phyloP scores from a whole-genome alignment of 2,329 filamentous ascomycete species.

The Helminthosporium solani region DNA sequence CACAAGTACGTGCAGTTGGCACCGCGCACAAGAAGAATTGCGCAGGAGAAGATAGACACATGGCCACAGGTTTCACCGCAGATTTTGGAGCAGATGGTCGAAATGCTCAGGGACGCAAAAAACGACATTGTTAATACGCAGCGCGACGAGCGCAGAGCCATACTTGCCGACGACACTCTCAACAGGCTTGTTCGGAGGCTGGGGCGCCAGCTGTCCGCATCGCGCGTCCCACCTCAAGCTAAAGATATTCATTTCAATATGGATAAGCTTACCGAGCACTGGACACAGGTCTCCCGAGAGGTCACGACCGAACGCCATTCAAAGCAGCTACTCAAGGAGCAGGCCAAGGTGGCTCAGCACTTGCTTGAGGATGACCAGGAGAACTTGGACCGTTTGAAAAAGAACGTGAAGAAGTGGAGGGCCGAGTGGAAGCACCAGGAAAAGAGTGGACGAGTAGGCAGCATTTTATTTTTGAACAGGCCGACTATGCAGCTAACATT shows the following conservation, averaged over 20 bases:
- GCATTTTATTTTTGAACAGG: slow-evolving; percentile 7
- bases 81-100: slow-evolving; percentile 57
- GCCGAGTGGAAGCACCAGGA: slow-evolving; percentile 33
- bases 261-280: slow-evolving; percentile 64
- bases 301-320: slow-evolving; percentile 64
- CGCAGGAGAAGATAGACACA: slow-evolving; percentile 40
- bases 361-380: slow-evolving; percentile 30
- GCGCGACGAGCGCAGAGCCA: slow-evolving; percentile 46
- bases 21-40: slow-evolving; percentile 36
- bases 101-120: slow-evolving; percentile 60
- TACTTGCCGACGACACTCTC: slow-evolving; percentile 59
- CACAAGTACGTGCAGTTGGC: slow-evolving; percentile 38
- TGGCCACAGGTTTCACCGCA: slow-evolving; percentile 59
- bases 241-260: slow-evolving; percentile 60
- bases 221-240: slow-evolving; percentile 65
- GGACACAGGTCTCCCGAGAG: slow-evolving; percentile 48
- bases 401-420: slow-evolving; percentile 30
- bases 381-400: slow-evolving; percentile 30
- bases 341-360: slow-evolving; percentile 58
- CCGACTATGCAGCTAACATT: slow-evolving; percentile 18
- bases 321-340: slow-evolving; percentile 60
- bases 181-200: slow-evolving; percentile 58
- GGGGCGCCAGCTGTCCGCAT: slow-evolving; percentile 57
- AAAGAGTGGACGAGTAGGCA: slow-evolving; percentile 30
- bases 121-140: slow-evolving; percentile 63